Conservation (phyloP, 768 basidiomycete genomes). For the Mycena floridula region DNA sequence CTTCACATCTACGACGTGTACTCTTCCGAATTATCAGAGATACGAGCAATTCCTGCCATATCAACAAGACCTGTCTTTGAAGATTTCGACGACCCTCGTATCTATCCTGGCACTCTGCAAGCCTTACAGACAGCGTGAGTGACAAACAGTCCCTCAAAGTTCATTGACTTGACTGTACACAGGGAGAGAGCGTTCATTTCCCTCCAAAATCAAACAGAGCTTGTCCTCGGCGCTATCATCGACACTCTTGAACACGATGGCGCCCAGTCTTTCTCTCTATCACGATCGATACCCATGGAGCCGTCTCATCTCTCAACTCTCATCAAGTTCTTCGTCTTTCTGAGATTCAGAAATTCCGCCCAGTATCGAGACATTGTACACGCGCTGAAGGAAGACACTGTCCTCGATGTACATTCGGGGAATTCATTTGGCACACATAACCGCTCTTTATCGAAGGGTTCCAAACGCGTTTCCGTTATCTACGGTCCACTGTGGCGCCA, state of each 20-base stretch:
- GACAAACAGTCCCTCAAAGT: no score
- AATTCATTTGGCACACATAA: not conserved
- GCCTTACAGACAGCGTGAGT: slow-evolving; percentile 36
- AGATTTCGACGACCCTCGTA: slow-evolving; percentile 27
- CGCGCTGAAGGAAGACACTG: slow-evolving; percentile 9
- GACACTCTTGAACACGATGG: slow-evolving; percentile 17
- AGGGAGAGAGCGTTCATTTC: slow-evolving; percentile 33
- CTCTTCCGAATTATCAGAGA: slow-evolving; percentile 43
- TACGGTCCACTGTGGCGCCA: slow-evolving; percentile 6
- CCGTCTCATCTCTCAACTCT: slow-evolving; percentile 28
- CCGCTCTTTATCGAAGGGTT: slow-evolving; percentile 11
- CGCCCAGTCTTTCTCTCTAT: slow-evolving; percentile 17
- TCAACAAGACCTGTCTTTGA: slow-evolving; percentile 32
- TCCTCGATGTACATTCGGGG: not conserved
- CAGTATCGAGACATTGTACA: slow-evolving; percentile 36
- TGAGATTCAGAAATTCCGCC: slow-evolving; percentile 52
- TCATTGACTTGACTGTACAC: no score
- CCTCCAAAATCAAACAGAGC: slow-evolving; percentile 38
- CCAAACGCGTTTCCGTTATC: slow-evolving; percentile 13
- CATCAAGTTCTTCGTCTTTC: slow-evolving; percentile 45
- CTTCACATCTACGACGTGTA: slow-evolving; percentile 50
- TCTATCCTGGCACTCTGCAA: slow-evolving; percentile 28
- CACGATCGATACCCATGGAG: slow-evolving; percentile 23
- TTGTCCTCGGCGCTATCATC: slow-evolving; percentile 29
- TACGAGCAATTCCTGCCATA: slow-evolving; percentile 27